Base-by-base conservation (phyloP, 108 stramenopile genomes). In the Cylindrotheca closterium region DNA sequence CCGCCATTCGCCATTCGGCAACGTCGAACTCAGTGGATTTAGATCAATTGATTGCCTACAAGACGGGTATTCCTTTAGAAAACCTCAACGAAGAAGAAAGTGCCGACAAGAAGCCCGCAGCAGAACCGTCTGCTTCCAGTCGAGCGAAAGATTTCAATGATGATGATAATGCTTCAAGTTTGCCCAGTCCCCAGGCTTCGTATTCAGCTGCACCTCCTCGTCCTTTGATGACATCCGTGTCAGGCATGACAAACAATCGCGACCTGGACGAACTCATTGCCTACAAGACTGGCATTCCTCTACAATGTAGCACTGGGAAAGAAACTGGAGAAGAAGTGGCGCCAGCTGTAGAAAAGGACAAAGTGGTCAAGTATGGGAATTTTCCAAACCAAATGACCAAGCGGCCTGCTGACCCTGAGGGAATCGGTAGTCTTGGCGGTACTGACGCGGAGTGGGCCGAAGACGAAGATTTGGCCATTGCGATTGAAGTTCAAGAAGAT, bases 401-500 rank as follows among this genome's bases (percentile, higher is more conserved):
- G 60, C 48, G 17, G 28, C 32, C 42, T 22, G 37, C 22, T 25
- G 45, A 21, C n/a, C 21, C 34, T 25, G 32, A 21, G 18, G 58
- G 21, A 3, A n/a, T n/a, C n/a, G n/a, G n/a, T n/a, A 49, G 48
- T 0, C 45, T 46, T 30, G 23, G 17, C 19, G n/a, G 4, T 46
- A 15, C 8, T 18, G 63, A 55, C 37, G 25, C 27, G 19, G 63
- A 60, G 10, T 30, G 37, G 26, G 60, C 17, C 0, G 60, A 67
- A 12, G 53, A 60, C 12, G 30, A 28, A 10, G 37, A 56, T 19
- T 78, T 91, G 10, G 89, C 86, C 47, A 74, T 91, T 17, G 89
- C 89, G 55, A 58, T 73, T 18, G 82, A 82, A 24, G 85, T 91
- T 45, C 61, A 66, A 10, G 75, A 72, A 33, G 82, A 87, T 12